Base-by-base conservation (phyloP, 2,329 filamentous ascomycete genomes). In the Trichophyton equinum region DNA sequence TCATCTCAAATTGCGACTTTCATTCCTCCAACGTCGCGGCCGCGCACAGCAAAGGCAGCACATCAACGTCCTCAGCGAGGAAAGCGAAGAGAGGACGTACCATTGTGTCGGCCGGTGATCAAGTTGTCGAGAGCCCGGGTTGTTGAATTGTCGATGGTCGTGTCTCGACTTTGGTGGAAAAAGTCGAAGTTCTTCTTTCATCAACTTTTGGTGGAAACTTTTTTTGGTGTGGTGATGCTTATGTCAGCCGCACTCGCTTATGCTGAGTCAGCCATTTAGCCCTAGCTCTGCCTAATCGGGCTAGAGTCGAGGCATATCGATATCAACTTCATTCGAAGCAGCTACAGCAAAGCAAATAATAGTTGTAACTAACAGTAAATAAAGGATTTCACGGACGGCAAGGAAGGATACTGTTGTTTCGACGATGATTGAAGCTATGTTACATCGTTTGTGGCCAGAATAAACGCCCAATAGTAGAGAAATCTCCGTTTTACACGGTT, bases 71-170 rank as follows among this genome's bases (percentile, higher is more conserved):
- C 56, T 38, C 27, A n/a, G 25, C 8, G 7, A 46, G 25, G 22
- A 15, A 42, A 33, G 33, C 51, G 58, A 40, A 46, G 36, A 25
- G 55, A 57, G 15, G 57, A 53, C 75, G 69, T 72, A 77, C 75
- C 75, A 77, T 77, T 76, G 73, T 80, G 78, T 77, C 76, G 74
- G 77, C 75, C 77, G 77, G 77, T 74, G 76, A 79, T 78, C 78
- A 79, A 77, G 75, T 70, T 63, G 62, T 66, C 66, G 64, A 62
- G 49, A 53, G 61, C 71, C 73, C 69, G 70, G 70, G 69, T 70
- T 68, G 74, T 72, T 72, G 55, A 40, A 42, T 57, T 70, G 74
- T 77, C 74, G 74, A 74, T 74, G 76, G 73, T 74, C 73, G 71
- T 72, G 71, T 74, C 72, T 74, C 73, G 70, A 71, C 68, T 70